Evolutionary conservation across 164 flowering plant genomes (phyloP).

Genomic region (Vitis amurensis): DNA sequence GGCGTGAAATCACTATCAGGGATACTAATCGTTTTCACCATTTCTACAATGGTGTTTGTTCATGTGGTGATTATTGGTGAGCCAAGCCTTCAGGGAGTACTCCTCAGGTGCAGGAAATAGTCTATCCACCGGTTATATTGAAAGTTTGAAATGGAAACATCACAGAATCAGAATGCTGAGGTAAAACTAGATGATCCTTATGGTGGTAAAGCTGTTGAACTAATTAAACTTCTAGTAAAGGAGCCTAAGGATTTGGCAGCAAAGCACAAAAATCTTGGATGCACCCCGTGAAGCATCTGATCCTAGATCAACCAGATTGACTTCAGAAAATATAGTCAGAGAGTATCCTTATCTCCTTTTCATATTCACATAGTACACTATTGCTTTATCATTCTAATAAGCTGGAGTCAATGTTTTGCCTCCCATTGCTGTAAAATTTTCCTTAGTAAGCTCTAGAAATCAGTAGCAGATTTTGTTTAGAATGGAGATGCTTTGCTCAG

Average conservation of each 20-base stretch:
- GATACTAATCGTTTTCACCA: slow-evolving; percentile 38
- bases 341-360: slow-evolving; percentile 65
- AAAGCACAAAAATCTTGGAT: slow-evolving; percentile 33
- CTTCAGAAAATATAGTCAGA: slow-evolving; percentile 54
- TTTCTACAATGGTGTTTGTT: slow-evolving; percentile 28
- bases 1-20: slow-evolving; percentile 32
- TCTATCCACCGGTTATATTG: slow-evolving; percentile 48
- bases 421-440: slow-evolving; percentile 16
- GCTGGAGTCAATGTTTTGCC: neutral
- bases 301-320: slow-evolving; percentile 14
- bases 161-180: slow-evolving; percentile 21
- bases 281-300: slow-evolving; percentile 25
- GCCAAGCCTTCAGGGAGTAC: neutral
- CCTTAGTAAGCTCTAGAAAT: slow-evolving; percentile 62
- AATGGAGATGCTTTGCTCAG: slow-evolving; percentile 79
- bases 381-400: neutral
- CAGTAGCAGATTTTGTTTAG: slow-evolving; percentile 90
- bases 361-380: neutral
- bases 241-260: slow-evolving; percentile 69
- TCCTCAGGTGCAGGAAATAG: too few species aligned
- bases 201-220: slow-evolving; percentile 28
- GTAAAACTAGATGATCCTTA: slow-evolving; percentile 23
- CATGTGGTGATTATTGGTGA: slow-evolving; percentile 41
- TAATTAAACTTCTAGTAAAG: slow-evolving; percentile 46
- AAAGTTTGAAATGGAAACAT: slow-evolving; percentile 31